These are phyloP conservation scores for Fusarium beomiforme DNA, from an alignment of 2,329 filamentous ascomycete species.

Conservation along the genomic window DNA sequence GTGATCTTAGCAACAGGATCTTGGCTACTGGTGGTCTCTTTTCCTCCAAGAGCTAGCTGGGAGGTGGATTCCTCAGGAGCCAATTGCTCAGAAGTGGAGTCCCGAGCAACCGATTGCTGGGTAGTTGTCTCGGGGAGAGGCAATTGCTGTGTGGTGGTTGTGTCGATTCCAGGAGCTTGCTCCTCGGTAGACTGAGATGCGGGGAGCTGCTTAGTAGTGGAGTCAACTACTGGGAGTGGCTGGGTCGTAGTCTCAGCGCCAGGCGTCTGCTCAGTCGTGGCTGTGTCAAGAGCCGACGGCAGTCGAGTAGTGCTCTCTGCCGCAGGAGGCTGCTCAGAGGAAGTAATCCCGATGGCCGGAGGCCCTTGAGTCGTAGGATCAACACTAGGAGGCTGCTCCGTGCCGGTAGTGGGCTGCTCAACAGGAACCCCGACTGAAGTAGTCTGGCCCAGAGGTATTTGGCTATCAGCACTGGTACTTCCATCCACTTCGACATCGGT, in stretches of 20 bases:
- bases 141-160: neutral
- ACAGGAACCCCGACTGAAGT: neutral
- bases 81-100: neutral
- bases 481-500: neutral
- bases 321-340: neutral
- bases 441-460: neutral
- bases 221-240: neutral
- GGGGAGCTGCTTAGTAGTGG: neutral
- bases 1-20: neutral
- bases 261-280: neutral
- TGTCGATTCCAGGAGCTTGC: neutral
- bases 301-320: neutral
- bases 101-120: neutral
- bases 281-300: neutral
- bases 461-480: neutral
- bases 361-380: neutral
- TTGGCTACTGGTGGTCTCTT: neutral
- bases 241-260: neutral
- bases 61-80: neutral
- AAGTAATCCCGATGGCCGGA: neutral
- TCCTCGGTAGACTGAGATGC: neutral
- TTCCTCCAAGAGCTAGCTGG: neutral
- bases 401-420: neutral
- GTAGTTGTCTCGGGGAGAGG: neutral
- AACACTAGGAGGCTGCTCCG: neutral